These are phyloP conservation scores for Pichia pseudocactophila DNA, from an alignment of 805 yeast genomes.

Conservation along the genomic window DNA sequence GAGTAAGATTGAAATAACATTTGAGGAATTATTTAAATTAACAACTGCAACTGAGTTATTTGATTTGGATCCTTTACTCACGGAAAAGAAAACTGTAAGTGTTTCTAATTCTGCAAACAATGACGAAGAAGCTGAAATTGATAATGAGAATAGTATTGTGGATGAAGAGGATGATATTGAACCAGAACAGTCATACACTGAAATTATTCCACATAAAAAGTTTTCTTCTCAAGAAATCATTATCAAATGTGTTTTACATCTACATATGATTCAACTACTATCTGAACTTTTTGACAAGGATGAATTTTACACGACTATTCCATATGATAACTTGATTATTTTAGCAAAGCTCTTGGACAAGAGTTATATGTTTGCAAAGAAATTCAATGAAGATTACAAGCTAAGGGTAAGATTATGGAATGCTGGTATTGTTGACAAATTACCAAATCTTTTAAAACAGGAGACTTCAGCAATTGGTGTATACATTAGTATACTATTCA, in stretches of 20 bases:
- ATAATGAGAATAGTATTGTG: slow-evolving; percentile 5
- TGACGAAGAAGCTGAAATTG: slow-evolving; percentile 9
- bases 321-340: slow-evolving; percentile 52
- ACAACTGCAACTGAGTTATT: slow-evolving; percentile 86
- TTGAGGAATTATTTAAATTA: slow-evolving; percentile 60
- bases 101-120: slow-evolving; percentile 14
- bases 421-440: slow-evolving; percentile 83
- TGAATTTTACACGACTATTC: slow-evolving; percentile 57
- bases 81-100: slow-evolving; percentile 19
- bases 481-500: slow-evolving; percentile 69
- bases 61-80: slow-evolving; percentile 42
- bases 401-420: slow-evolving; percentile 83
- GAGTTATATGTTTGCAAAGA: slow-evolving; percentile 76
- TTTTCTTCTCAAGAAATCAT: slow-evolving; percentile 53
- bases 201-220: slow-evolving; percentile 28
- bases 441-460: slow-evolving; percentile 87
- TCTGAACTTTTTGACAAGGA: slow-evolving; percentile 71
- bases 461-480: slow-evolving; percentile 89
- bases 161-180: slow-evolving; percentile 14
- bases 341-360: slow-evolving; percentile 52
- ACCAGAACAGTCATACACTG: slow-evolving; percentile 4
- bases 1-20: slow-evolving; percentile 57
- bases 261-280: slow-evolving; percentile 78
- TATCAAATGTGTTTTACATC: slow-evolving; percentile 84
- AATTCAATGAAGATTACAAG: slow-evolving; percentile 82